Base-by-base conservation (phyloP, 2,329 filamentous ascomycete species). In the Tolypocladium ovalisporum region DNA sequence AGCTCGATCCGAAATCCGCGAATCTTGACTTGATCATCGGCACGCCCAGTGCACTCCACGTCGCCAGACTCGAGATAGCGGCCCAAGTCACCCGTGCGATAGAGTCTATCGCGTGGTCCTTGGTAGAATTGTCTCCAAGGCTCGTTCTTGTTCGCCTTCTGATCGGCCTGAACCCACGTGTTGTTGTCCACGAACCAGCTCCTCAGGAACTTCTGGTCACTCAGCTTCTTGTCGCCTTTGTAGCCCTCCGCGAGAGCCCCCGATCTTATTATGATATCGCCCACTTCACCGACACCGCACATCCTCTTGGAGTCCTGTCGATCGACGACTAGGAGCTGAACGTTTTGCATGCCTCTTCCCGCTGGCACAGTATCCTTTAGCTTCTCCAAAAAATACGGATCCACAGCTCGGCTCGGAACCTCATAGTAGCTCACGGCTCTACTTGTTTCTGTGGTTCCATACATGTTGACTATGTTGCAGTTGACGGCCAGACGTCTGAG, bases 1-100 rank as follows among this genome's bases (percentile, higher is more conserved):
- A 97, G 84, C 74, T 99, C 94, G 63, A 99, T 96, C 60, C 93
- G 82, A 79, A 97, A 97, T 1, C 93, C 93, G 59, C 94, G 87
- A 62, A 97, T 93, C 78, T 97, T 99, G 75, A 97, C 89, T 69
- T 97, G 93, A 63, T 87, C 82, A 67, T 97, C 93, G 29, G 85
- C 85, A 58, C 94, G 81, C 27, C 93, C 93, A 12, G 88, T 86
- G 67, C 85, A 89, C 66, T 88, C 87, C 13, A 90, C 87, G 62
- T 87, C 85, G 39, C 89, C 90, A 9, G 73, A 71, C 51, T 84
- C 79, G 55, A 84, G 82, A 67, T 89, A 92, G 58, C 85, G 78
- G 4, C 93, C 93, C 4, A 99, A 75, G 69, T 97, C 93, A 32
- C 93, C 94, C 42, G 87, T 94, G 24, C 89, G 77, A 72, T 99